Conservation (phyloP, 139 green algal genomes). For the Micractinium sp. region DNA sequence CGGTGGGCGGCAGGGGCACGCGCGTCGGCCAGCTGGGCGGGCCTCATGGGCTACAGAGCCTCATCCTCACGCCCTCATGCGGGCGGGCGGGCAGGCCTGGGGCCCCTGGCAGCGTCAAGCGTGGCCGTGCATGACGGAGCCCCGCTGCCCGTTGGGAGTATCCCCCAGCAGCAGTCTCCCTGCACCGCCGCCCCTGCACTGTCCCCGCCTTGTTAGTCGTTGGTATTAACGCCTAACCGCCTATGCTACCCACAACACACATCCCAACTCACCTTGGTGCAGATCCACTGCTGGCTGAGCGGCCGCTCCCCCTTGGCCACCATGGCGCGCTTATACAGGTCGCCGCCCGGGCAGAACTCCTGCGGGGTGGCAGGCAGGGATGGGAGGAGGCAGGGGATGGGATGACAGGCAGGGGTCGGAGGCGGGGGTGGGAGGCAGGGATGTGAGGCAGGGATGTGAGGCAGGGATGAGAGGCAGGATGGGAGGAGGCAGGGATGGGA, state of each 20-base stretch:
- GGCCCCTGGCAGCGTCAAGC: too few species aligned
- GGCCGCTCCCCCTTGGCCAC: background rate
- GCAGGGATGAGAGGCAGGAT: background rate
- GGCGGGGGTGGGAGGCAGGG: background rate
- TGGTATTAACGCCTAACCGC: too few species aligned
- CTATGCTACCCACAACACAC: too few species aligned
- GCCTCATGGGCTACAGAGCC: too few species aligned
- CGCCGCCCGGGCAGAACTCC: constrained; percentile 59
- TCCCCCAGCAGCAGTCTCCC: background rate
- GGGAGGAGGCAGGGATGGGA: background rate
- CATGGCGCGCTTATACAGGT: constrained; percentile 79
- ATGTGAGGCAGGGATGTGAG: background rate
- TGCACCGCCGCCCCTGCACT: background rate
- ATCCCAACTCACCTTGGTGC: constrained; percentile 61
- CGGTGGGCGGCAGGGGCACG: background rate
- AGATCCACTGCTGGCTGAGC: constrained; percentile 79
- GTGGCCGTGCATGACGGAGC: too few species aligned
- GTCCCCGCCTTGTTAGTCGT: too few species aligned
- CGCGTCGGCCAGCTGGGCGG: background rate
- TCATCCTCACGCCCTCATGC: too few species aligned
- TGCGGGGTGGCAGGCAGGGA: background rate
- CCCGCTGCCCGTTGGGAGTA: too few species aligned
- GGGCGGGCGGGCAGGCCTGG: too few species aligned
- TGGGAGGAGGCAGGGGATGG: background rate
- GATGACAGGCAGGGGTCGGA: too few species aligned